A percentile compares a stretch with the other conserved stretches of the same genome.
Conservation (phyloP, 352 stramenopile genomes). For the Phytophthora boehmeriae region DNA sequence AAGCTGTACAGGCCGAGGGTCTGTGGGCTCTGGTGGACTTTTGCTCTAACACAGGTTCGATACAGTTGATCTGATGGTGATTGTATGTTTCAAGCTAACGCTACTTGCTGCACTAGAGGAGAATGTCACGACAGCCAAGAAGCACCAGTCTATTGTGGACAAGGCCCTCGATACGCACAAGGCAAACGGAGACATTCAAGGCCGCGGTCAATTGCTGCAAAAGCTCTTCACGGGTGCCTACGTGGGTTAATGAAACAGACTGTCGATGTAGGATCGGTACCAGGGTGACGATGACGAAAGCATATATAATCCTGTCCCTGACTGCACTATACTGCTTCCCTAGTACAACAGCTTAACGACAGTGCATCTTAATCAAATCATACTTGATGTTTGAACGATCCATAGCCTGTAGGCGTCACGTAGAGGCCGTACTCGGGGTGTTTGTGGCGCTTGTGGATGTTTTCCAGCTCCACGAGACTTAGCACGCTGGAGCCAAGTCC, state of each 20-base stretch:
- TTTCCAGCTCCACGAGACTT: slow-evolving; percentile 75
- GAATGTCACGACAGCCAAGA: slow-evolving; percentile 59
- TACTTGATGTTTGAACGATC: slow-evolving; percentile 45
- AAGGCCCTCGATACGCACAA: slow-evolving; percentile 48
- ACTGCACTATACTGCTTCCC: slow-evolving; percentile 18
- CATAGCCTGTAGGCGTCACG: slow-evolving; percentile 46
- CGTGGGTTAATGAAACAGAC: neutral
- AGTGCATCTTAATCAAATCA: slow-evolving; percentile 38
- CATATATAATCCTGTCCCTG: slow-evolving; percentile 44
- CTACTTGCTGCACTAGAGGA: slow-evolving; percentile 49
- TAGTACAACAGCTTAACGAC: slow-evolving; percentile 22
- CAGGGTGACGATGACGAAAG: slow-evolving; percentile 18
- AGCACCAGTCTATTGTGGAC: slow-evolving; percentile 49
- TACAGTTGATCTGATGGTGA: no score
- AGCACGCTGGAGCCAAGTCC: slow-evolving; percentile 69
- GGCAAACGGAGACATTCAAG: slow-evolving; percentile 66
- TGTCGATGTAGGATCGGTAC: slow-evolving; percentile 10
- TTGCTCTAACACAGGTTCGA: slow-evolving; percentile 75
- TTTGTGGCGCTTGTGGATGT: slow-evolving; percentile 82
- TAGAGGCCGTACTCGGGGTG: slow-evolving; percentile 84
- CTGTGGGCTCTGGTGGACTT: slow-evolving; percentile 82
- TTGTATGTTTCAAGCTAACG: no score
- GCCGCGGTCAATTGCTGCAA: slow-evolving; percentile 67
- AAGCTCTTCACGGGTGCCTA: slow-evolving; percentile 46
- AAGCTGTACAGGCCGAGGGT: slow-evolving; percentile 70